Conservation (phyloP, 2,329 filamentous ascomycete genomes). For the Diaporthe australafricana region DNA sequence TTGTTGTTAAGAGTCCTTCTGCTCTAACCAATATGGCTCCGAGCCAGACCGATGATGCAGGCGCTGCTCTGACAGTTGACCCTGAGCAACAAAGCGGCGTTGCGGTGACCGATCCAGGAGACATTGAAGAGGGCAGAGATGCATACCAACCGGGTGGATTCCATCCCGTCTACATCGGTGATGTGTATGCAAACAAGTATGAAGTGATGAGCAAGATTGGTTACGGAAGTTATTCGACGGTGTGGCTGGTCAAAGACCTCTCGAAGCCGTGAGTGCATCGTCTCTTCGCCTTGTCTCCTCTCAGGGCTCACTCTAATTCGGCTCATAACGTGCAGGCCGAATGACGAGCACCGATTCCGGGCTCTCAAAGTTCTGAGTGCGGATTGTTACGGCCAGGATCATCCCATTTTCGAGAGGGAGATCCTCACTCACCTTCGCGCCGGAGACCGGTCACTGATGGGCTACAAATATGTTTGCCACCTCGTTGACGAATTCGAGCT, state of each 20-base stretch:
- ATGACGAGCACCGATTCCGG: background rate
- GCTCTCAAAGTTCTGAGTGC: conserved; percentile 24
- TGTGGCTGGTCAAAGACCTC: conserved; percentile 20
- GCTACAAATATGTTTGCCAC: conserved; percentile 40
- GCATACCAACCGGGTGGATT: conserved; percentile 20
- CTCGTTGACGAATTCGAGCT: conserved; percentile 43
- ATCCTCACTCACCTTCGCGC: conserved; percentile 11
- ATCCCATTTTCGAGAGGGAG: conserved; percentile 9
- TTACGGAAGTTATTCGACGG: conserved; percentile 21
- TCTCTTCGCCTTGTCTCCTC: background rate
- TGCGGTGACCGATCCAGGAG: background rate
- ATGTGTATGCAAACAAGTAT: conserved; percentile 38
- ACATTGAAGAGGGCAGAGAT: conserved; percentile 20
- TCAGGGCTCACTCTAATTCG: background rate
- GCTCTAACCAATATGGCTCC: background rate
- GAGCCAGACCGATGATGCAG: background rate
- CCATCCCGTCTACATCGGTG: conserved; percentile 41
- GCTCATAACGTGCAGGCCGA: no score
- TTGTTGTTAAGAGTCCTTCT: background rate
- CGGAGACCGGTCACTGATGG: conserved; percentile 14
- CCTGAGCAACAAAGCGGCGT: background rate
- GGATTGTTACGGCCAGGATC: conserved; percentile 5
- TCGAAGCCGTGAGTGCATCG: background rate
- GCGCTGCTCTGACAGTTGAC: background rate
- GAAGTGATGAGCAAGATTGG: conserved; percentile 38